Evolutionary conservation across 179 eudicot genomes (phyloP).

Genomic region (Vitellaria paradoxa): DNA sequence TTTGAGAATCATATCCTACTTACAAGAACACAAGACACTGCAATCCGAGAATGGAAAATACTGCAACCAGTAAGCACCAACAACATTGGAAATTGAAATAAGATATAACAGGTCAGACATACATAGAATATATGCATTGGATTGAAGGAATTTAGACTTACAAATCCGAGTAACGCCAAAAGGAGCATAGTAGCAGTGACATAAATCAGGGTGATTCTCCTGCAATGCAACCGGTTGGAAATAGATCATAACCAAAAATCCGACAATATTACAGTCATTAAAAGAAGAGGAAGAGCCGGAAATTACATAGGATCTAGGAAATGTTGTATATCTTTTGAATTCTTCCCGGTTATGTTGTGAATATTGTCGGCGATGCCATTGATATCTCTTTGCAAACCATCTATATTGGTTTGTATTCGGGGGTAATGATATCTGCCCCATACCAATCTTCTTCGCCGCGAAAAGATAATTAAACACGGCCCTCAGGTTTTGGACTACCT

Average conservation of each 20-base stretch:
- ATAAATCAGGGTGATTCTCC: conserved; percentile 41
- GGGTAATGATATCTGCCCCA: conserved; percentile 38
- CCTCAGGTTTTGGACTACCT: conserved; percentile 34
- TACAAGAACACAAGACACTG: conserved; percentile 60
- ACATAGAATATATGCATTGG: not conserved
- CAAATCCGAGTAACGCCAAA: conserved; percentile 57
- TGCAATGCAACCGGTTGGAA: conserved; percentile 22
- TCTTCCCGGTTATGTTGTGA: conserved; percentile 34
- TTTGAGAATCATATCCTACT: conserved; percentile 19
- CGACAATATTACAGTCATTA: too few relatives aligned
- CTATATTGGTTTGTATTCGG: conserved; percentile 34
- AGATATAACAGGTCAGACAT: not conserved
- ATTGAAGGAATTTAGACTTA: conserved; percentile 25
- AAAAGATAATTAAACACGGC: conserved; percentile 41
- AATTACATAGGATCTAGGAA: conserved; percentile 49
- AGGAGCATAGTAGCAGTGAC: conserved; percentile 51
- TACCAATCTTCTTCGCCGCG: conserved; percentile 50
- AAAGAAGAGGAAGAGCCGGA: not conserved
- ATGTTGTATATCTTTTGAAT: conserved; percentile 33
- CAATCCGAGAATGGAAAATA: conserved; percentile 56
- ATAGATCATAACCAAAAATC: not conserved
- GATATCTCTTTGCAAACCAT: conserved; percentile 33
- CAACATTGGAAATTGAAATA: not conserved
- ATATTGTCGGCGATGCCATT: conserved; percentile 29
- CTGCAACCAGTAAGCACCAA: conserved; percentile 37